Conservation (phyloP, 2,329 filamentous ascomycete genomes). For the Cladophialophora exuberans region DNA sequence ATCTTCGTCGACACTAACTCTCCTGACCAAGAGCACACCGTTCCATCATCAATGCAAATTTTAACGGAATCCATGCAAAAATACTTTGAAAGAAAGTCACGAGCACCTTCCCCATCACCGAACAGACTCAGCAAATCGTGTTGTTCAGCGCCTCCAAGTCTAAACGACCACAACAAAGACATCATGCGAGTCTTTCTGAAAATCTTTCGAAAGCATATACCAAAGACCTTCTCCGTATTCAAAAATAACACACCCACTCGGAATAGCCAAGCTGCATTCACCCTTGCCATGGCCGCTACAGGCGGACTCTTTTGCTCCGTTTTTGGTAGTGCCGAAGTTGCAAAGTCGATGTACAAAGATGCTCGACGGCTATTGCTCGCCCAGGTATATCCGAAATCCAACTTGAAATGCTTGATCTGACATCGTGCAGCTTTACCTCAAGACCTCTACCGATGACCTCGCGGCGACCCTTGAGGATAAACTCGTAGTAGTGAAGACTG, state of each 20-base stretch:
- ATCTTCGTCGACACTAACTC: conserved; percentile 15
- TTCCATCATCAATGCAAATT: conserved; percentile 17
- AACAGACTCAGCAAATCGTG: conserved; percentile 14
- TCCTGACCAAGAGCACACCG: conserved; percentile 1
- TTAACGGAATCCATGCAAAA: conserved; percentile 19
- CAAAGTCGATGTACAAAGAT: conserved; percentile 24
- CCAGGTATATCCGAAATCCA: not conserved
- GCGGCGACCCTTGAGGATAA: conserved; percentile 3
- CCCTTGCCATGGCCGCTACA: conserved; percentile 17
- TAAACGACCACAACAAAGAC: conserved; percentile 16
- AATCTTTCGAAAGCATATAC: conserved; percentile 11
- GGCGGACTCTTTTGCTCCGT: conserved; percentile 19
- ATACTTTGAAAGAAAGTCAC: conserved; percentile 22
- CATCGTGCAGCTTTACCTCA: conserved; percentile 7
- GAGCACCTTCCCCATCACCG: conserved; percentile 18
- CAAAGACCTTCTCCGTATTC: conserved; percentile 15
- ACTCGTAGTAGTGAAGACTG: conserved; percentile 12
- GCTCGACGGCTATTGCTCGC: conserved; percentile 14
- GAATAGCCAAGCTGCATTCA: not conserved
- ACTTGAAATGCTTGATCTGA: not conserved
- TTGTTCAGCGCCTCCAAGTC: conserved; percentile 14
- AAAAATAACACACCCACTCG: not conserved
- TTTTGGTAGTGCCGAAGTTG: conserved; percentile 17
- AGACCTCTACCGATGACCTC: conserved; percentile 7
- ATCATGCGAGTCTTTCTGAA: conserved; percentile 14